A percentile compares a stretch with the other conserved stretches of the same genome.
phyloP scores from a whole-genome alignment of 805 yeast genomes.

The Candida khao-thaluensis region DNA sequence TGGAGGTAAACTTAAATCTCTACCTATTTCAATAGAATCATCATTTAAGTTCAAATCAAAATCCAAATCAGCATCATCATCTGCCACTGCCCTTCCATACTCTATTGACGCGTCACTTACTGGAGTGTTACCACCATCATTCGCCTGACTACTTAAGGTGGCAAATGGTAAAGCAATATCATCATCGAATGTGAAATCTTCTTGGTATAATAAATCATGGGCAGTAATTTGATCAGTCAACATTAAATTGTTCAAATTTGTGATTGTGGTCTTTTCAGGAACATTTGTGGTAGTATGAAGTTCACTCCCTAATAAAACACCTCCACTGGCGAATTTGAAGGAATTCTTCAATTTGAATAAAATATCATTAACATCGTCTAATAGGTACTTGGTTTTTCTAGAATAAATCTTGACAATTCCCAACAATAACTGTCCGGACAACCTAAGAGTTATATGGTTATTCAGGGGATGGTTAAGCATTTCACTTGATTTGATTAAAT shows the following conservation, averaged over 20 bases:
- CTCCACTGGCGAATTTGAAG: slow-evolving; percentile 45
- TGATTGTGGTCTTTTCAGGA: slow-evolving; percentile 53
- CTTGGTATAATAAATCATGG: slow-evolving; percentile 68
- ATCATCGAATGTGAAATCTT: slow-evolving; percentile 46
- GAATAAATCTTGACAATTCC: slow-evolving; percentile 89
- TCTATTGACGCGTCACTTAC: slow-evolving; percentile 62
- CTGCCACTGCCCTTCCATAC: slow-evolving; percentile 49
- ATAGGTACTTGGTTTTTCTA: slow-evolving; percentile 74
- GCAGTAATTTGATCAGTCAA: slow-evolving; percentile 79
- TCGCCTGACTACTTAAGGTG: neutral
- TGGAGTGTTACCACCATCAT: neutral
- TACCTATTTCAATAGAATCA: slow-evolving; percentile 54
- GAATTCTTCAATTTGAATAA: slow-evolving; percentile 67
- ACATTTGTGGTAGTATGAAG: slow-evolving; percentile 23
- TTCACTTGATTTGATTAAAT: slow-evolving; percentile 54
- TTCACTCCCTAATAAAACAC: slow-evolving; percentile 21
- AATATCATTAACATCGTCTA: slow-evolving; percentile 82
- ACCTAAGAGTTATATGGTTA: slow-evolving; percentile 58
- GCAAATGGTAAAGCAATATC: slow-evolving; percentile 10
- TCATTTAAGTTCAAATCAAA: slow-evolving; percentile 47
- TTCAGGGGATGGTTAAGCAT: slow-evolving; percentile 32
- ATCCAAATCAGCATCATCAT: slow-evolving; percentile 44
- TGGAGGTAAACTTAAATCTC: slow-evolving; percentile 33
- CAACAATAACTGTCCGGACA: slow-evolving; percentile 80
- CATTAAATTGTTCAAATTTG: slow-evolving; percentile 58